These are phyloP conservation scores for Noccaea caerulescens DNA, from an alignment of 345 rosid species.

Conservation along the genomic window DNA sequence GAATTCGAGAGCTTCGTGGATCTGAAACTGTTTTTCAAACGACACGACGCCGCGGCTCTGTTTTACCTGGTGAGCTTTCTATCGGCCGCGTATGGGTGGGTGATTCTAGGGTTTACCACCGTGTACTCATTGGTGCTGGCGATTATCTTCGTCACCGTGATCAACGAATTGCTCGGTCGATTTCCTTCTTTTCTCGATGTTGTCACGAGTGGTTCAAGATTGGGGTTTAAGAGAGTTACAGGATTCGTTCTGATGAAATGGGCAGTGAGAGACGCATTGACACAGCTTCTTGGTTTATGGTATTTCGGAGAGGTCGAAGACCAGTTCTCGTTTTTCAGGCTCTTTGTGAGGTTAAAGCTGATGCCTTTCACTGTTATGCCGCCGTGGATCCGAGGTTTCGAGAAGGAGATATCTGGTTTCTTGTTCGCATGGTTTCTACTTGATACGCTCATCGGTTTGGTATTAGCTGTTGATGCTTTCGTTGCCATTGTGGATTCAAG, in stretches of 20 bases:
- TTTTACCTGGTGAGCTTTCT: slow-evolving; percentile 72
- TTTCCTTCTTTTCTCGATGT: slow-evolving; percentile 56
- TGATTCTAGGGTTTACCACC: slow-evolving; percentile 81
- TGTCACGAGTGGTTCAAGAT: slow-evolving; percentile 74
- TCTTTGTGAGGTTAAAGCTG: slow-evolving; percentile 83
- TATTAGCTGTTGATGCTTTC: slow-evolving; percentile 84
- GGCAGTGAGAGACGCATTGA: slow-evolving; percentile 90
- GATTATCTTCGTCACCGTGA: slow-evolving; percentile 67
- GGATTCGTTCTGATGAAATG: slow-evolving; percentile 86
- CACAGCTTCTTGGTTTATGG: slow-evolving; percentile 88
- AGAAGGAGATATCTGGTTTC: slow-evolving; percentile 86
- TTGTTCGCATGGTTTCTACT: slow-evolving; percentile 79
- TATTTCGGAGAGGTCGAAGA: slow-evolving; percentile 87
- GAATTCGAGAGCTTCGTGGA: slow-evolving; percentile 57
- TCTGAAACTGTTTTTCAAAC: slow-evolving; percentile 62
- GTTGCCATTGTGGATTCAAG: slow-evolving; percentile 83
- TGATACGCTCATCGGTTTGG: slow-evolving; percentile 67
- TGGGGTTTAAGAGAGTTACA: slow-evolving; percentile 78
- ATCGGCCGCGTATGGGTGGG: slow-evolving; percentile 93
- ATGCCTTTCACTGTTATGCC: slow-evolving; percentile 88
- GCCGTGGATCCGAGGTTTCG: slow-evolving; percentile 82
- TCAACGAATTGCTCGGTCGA: slow-evolving; percentile 69
- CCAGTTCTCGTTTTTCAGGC: slow-evolving; percentile 82
- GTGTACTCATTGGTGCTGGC: slow-evolving; percentile 83
- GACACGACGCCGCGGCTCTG: slow-evolving; percentile 70